Percentiles rank a stretch among this genome's conserved stretches.
Evolutionary conservation across 257 asterid genomes (phyloP).

Genomic region (Catharanthus roseus): DNA sequence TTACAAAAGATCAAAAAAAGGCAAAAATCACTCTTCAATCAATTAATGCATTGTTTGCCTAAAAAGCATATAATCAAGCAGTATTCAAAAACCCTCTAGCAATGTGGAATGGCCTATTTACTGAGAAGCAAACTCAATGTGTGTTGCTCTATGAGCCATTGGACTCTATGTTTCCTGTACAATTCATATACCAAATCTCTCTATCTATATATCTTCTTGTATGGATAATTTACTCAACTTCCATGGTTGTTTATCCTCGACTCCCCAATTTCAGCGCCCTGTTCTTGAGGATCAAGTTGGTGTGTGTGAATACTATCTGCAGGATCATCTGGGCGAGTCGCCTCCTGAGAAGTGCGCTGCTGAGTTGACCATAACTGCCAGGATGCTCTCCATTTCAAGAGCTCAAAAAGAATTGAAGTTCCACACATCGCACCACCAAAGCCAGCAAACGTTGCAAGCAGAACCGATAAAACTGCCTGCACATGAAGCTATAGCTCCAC

Average conservation of each 20-base stretch:
- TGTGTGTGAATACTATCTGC: conserved; percentile 26
- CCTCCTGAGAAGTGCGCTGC: conserved; percentile 27
- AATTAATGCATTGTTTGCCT: too few relatives aligned
- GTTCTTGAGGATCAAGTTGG: conserved; percentile 29
- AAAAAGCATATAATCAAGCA: not conserved
- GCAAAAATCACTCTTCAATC: too few relatives aligned
- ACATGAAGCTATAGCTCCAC: conserved; percentile 48
- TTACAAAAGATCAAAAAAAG: too few relatives aligned
- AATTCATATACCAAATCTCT: not conserved
- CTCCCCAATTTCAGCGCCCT: conserved; percentile 23
- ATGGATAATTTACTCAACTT: conserved; percentile 5
- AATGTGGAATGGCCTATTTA: not conserved
- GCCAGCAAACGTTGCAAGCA: conserved; percentile 78
- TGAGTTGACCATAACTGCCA: conserved; percentile 30
- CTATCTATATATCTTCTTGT: not conserved
- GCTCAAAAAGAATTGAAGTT: conserved; percentile 56
- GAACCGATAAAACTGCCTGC: conserved; percentile 68
- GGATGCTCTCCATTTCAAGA: conserved; percentile 50
- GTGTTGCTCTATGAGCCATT: not conserved
- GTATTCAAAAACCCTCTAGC: not conserved
- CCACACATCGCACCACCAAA: conserved; percentile 90
- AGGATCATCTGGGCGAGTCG: conserved; percentile 29
- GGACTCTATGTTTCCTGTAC: not conserved
- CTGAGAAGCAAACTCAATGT: not conserved
- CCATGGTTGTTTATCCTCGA: conserved; percentile 26